Evolutionary conservation across 805 yeast species (phyloP), one percentile per base, ranked within the genome.

Genomic region (Pichia eremophila): DNA sequence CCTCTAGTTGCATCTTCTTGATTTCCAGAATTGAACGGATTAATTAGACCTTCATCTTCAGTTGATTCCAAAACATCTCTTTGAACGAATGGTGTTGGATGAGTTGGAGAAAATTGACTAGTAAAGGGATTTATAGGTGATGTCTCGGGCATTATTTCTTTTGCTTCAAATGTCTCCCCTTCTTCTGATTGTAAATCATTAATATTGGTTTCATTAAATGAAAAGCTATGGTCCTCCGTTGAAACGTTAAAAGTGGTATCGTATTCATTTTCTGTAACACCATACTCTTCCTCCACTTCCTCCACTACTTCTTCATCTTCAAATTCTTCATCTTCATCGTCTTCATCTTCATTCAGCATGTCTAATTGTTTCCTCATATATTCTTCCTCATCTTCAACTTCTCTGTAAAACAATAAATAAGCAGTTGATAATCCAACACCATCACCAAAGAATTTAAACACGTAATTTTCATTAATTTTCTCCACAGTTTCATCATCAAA

Each of bases 401-500:
- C 82, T 55, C 78, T 81, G 64, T 91, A 91, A 57, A 90, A 86
- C 46, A 93, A 67, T 28, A 93, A 81, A 64, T 93, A 93, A 0
- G 98, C 98, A 28, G 96, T 83, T 0, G 96, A 89, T 58, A 87
- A 73, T 8, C 95, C 93, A 3, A 85, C 83, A 4, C 84, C 80
- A 61, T 87, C 91, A 28, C 98, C 98, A 57, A 87, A 83, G 59
- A 90, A 93, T 56, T 84, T 77, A 63, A 81, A 73, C 4, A 93
- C 96, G 54, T 83, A 88, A 39, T 77, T 70, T 52, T 88, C 95
- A 54, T 83, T 88, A 10, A 93, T 89, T 15, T 83, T 69, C 61
- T 91, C 97, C 2, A 91, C 96, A 6, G 93, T 81, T 63, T 93
- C 98, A 63, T 93, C 99, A 62, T 93, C 99, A 66, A 86, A 93